A percentile compares a stretch with the other conserved stretches of the same genome.
Evolutionary conservation across 1,284 basidiomycete genomes (phyloP).

Genomic region (Trichosporon sp.): DNA sequence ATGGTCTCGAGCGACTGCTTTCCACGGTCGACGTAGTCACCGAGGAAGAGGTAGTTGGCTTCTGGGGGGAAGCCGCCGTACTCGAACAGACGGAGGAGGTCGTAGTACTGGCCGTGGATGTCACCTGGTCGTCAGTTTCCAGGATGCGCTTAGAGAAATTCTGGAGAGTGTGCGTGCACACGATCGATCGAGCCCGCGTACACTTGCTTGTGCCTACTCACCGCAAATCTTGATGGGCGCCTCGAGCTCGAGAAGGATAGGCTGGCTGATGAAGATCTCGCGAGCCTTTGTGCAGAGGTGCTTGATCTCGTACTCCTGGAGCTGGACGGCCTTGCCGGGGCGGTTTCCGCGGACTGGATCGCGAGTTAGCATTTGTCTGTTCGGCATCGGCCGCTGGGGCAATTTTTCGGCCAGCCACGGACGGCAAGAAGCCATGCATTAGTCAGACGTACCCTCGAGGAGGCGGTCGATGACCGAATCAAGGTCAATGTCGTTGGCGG

Average conservation of each 20-base stretch:
- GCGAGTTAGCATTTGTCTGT: conserved; percentile 13
- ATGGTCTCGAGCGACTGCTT: conserved; percentile 67
- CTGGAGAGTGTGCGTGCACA: not conserved
- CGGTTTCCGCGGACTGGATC: conserved; percentile 63
- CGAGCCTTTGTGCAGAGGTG: conserved; percentile 64
- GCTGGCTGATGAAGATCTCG: conserved; percentile 66
- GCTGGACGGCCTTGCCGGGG: conserved; percentile 64
- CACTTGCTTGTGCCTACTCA: conserved; percentile 40
- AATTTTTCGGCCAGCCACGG: not conserved
- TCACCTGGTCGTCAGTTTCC: conserved; percentile 54
- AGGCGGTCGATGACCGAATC: conserved; percentile 97
- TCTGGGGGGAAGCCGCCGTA: conserved; percentile 66
- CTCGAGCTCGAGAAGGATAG: conserved; percentile 65
- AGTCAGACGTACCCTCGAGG: conserved; percentile 76
- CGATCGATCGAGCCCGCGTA: not conserved
- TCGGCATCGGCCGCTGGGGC: too few species aligned
- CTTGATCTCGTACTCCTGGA: conserved; percentile 66
- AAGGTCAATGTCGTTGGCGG: conserved; percentile 78
- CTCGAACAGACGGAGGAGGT: conserved; percentile 64
- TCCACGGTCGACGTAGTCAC: conserved; percentile 66
- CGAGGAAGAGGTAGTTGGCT: conserved; percentile 66
- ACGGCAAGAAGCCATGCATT: not conserved
- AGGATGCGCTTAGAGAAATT: not conserved
- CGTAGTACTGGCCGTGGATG: conserved; percentile 67
- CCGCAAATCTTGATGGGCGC: conserved; percentile 68